A percentile compares a stretch with the other conserved stretches of the same genome.
phyloP scores from a whole-genome alignment of 2,329 filamentous ascomycete species.

The Clarireedia paspali region DNA sequence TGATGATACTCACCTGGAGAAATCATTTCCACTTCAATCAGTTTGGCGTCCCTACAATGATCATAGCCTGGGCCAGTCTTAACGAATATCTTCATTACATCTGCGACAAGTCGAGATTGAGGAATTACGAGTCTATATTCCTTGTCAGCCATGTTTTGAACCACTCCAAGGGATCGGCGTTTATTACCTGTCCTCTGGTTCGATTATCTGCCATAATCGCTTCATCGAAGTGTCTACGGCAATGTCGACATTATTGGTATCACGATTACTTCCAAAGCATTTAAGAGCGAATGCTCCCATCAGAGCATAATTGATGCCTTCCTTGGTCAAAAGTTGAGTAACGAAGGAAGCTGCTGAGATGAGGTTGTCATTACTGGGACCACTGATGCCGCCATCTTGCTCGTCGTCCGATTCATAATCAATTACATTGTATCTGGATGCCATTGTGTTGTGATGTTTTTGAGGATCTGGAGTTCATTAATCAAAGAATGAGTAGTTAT shows the following conservation, averaged over 20 bases:
- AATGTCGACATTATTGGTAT: slow-evolving; percentile 5
- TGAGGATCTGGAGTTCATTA: not conserved
- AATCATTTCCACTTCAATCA: slow-evolving; percentile 1
- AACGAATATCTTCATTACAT: slow-evolving; percentile 5
- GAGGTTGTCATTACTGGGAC: not conserved
- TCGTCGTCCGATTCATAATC: slow-evolving; percentile 4
- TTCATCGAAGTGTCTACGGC: not conserved
- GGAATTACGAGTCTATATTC: slow-evolving; percentile 1
- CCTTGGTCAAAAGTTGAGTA: not conserved
- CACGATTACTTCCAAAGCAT: not conserved
- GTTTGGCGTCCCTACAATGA: not conserved
- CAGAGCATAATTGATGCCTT: slow-evolving; percentile 1
- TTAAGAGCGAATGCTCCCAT: slow-evolving; percentile 5
- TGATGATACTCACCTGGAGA: not conserved
- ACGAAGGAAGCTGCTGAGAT: not conserved
- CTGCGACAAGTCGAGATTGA: not conserved
- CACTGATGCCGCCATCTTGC: not conserved
- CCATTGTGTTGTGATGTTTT: not conserved
- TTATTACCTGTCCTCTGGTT: not conserved
- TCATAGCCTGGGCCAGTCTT: slow-evolving; percentile 1
- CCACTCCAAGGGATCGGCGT: not conserved
- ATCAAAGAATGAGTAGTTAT: not conserved
- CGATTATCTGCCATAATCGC: slow-evolving; percentile 3
- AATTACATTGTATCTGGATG: not conserved
- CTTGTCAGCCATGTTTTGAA: not conserved